Conservation (phyloP, 495 filamentous ascomycete species). For the Hypoxylon trugodes region DNA sequence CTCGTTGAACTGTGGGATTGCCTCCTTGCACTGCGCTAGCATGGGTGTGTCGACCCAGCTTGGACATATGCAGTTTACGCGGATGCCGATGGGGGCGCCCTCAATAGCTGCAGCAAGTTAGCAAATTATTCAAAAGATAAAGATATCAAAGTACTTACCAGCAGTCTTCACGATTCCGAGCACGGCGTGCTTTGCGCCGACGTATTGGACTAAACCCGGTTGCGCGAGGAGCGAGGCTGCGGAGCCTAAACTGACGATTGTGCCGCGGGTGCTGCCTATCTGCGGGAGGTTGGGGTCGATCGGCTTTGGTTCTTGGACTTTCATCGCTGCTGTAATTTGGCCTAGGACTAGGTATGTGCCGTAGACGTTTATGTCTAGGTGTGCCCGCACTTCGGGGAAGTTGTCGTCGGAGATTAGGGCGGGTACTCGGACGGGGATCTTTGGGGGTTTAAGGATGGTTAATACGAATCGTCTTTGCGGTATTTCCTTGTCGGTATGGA, state of each 20-base stretch:
- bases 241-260: slow-evolving; percentile 59
- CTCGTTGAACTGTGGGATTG: not conserved
- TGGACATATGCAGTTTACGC: slow-evolving; percentile 57
- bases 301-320: slow-evolving; percentile 3
- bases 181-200: slow-evolving; percentile 59
- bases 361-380: not conserved
- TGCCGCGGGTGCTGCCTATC: slow-evolving; percentile 44
- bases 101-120: slow-evolving; percentile 44
- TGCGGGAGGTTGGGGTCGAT: not conserved
- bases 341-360: slow-evolving; percentile 28
- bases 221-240: slow-evolving; percentile 47
- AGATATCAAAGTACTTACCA: slow-evolving; percentile 32
- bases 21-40: slow-evolving; percentile 25
- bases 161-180: slow-evolving; percentile 57
- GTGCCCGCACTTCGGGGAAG: slow-evolving; percentile 10
- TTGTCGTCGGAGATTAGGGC: not conserved
- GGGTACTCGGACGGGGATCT: not conserved
- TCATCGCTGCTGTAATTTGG: slow-evolving; percentile 7
- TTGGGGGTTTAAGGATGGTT: no score
- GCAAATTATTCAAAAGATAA: not conserved
- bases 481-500: no score
- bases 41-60: slow-evolving; percentile 54
- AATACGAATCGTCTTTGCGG: no score
- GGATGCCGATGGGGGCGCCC: slow-evolving; percentile 41
- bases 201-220: slow-evolving; percentile 47